Evolutionary conservation across 768 basidiomycete genomes (phyloP), one percentile per base, ranked within the genome.

Genomic region (Wakefieldia striispora): DNA sequence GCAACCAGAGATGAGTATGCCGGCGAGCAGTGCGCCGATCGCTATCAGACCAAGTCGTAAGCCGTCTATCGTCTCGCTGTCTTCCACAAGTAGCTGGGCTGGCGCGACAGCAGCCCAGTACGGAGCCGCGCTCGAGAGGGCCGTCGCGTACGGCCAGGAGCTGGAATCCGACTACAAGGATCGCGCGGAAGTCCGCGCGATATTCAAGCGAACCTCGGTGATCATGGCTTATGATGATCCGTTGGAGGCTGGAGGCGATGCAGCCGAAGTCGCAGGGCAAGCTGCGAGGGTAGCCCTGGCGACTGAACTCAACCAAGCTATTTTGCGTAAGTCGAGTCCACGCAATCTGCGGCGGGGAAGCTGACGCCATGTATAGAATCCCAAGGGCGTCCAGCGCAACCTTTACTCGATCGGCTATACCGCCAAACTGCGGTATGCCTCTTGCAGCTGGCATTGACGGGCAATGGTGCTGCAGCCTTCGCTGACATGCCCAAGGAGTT

Each of bases 171-270:
- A 88, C 51, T 90, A 87, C 68, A 81, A 81, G 62, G 64, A 70
- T 27, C 78, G 90, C 20, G 72, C 81, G 1, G 82, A 83, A 57
- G 79, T 92, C 27, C 79, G 81, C 47, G 72, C 76, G 13, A 72
- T 88, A 41, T 82, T 90, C 64, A 83, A 82, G 61, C 79, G 82
- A 47, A 87, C 91, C 9, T 87, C 90, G 53, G 81, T 84, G 23
- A 82, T 93, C 48, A 79, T 93, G 50, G 88, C 90, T 33, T 93
- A 83, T 63, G 80, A 84, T 37, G 83, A 90, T 63, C 90, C 89
- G 19, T 66, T 81, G 51, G 79, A 78, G 48, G 84, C 79, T 6
- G 82, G 81, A 4, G 85, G 85, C 12, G 76, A 81, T 27, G 79
- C 82, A 14, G 79, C 83, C 17, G 81, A 81, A 54, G 77, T 89